These are phyloP conservation scores for Fragaria ananassa DNA, from an alignment of 306 rosid genomes.

Conservation along the genomic window DNA sequence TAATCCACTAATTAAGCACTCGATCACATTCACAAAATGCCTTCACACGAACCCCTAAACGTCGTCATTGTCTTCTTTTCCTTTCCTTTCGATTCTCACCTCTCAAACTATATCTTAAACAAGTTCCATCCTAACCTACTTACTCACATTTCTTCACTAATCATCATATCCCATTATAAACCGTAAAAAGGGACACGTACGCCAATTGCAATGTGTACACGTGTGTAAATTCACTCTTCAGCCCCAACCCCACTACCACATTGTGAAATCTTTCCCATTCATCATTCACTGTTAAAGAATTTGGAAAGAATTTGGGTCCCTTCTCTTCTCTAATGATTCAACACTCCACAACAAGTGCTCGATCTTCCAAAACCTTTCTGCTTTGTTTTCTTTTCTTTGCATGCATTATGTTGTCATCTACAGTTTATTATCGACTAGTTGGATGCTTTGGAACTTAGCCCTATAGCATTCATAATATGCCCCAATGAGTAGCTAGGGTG, in stretches of 20 bases:
- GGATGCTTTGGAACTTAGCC: slow-evolving; percentile 9
- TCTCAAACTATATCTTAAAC: neutral
- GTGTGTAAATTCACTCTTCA: slow-evolving; percentile 20
- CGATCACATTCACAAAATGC: slow-evolving; percentile 17
- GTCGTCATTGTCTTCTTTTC: slow-evolving; percentile 17
- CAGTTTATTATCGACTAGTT: slow-evolving; percentile 26
- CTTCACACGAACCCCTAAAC: slow-evolving; percentile 27
- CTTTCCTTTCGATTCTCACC: neutral
- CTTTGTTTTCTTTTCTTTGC: slow-evolving; percentile 35
- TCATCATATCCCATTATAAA: slow-evolving; percentile 39
- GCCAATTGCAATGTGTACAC: slow-evolving; percentile 14
- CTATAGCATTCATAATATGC: slow-evolving; percentile 25
- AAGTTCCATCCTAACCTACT: slow-evolving; percentile 28
- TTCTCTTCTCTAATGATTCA: slow-evolving; percentile 27
- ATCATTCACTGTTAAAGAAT: neutral
- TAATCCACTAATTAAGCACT: slow-evolving; percentile 30
- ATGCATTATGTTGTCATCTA: slow-evolving; percentile 44
- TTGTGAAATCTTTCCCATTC: neutral
- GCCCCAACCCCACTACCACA: slow-evolving; percentile 25
- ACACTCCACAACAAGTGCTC: slow-evolving; percentile 31
- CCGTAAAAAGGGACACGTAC: slow-evolving; percentile 26
- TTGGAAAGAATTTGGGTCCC: slow-evolving; percentile 10
- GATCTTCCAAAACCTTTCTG: slow-evolving; percentile 23
- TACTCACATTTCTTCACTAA: slow-evolving; percentile 25
- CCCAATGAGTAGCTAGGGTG: slow-evolving; percentile 21